These are phyloP conservation scores for Podospora bellae-mahoneyi DNA, from an alignment of 495 filamentous ascomycete genomes.

Conservation along the genomic window DNA sequence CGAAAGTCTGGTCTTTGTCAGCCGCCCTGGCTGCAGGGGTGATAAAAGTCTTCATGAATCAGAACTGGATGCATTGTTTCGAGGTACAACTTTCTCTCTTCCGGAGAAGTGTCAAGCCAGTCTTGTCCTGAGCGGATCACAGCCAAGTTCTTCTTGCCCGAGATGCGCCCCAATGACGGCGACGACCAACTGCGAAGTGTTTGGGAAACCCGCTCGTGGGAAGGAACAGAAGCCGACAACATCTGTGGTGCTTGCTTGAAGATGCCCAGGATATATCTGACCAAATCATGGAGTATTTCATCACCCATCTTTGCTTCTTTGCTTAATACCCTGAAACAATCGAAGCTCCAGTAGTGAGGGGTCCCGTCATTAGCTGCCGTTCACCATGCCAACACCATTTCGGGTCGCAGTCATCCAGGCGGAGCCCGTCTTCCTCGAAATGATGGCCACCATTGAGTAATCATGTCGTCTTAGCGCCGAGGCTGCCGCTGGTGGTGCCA, in stretches of 20 bases:
- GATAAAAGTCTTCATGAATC: not conserved
- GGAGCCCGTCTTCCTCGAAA: not conserved
- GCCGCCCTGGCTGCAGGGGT: slow-evolving; percentile 7
- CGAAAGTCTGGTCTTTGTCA: slow-evolving; percentile 33
- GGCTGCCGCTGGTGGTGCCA: not conserved
- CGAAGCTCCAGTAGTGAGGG: too few species aligned
- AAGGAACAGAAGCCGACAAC: not conserved
- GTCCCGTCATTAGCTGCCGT: too few species aligned
- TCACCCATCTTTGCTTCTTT: too few species aligned
- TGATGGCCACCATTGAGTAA: not conserved
- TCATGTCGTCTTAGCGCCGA: not conserved
- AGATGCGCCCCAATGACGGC: not conserved
- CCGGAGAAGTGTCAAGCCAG: not conserved
- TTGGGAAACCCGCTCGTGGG: not conserved
- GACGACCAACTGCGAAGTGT: not conserved
- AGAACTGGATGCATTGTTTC: not conserved
- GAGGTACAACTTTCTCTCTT: not conserved
- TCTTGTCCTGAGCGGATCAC: not conserved
- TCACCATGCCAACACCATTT: not conserved
- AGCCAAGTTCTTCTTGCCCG: not conserved
- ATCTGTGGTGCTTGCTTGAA: not conserved
- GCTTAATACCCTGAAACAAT: too few species aligned
- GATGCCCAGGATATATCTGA: too few species aligned
- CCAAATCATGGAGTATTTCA: too few species aligned
- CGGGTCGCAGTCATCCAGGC: not conserved